phyloP scores from a whole-genome alignment of 139 green algal genomes.

The Micractinium sp. region DNA sequence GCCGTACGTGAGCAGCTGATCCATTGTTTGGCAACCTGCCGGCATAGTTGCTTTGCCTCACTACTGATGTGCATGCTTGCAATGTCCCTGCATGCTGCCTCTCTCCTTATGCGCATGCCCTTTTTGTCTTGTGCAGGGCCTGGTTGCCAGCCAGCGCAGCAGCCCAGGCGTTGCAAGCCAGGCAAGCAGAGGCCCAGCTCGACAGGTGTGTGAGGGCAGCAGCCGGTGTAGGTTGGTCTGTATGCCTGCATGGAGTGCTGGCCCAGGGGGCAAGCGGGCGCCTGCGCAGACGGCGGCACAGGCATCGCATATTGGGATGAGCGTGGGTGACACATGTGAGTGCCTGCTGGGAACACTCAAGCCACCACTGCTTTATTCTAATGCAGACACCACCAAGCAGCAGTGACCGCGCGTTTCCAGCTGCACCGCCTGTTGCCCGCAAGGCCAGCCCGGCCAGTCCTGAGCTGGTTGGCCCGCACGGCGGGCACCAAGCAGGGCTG shows the following conservation, averaged over 20 bases:
- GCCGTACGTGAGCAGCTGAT: background rate
- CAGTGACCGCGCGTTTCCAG: no score
- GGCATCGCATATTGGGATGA: background rate
- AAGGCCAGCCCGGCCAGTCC: no score
- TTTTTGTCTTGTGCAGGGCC: background rate
- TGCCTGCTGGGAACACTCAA: background rate
- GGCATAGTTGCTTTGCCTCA: background rate
- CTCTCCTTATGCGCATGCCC: no score
- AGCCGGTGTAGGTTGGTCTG: background rate
- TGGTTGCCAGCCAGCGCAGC: background rate
- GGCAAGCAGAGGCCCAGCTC: background rate
- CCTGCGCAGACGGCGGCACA: no score
- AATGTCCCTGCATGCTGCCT: no score
- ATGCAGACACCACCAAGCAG: no score
- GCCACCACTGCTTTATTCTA: background rate
- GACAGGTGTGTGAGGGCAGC: no score
- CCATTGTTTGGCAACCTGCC: background rate
- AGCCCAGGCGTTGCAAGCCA: background rate
- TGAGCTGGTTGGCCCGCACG: no score
- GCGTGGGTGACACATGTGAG: background rate
- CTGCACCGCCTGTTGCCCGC: no score
- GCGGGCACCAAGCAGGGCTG: background rate
- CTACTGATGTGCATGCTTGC: background rate
- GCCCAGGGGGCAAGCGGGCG: background rate
- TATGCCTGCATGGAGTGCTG: background rate